Percentiles rank a stretch among this genome's conserved stretches.
phyloP scores from a whole-genome alignment of 208 protist species.

The Novymonas esmeraldas region DNA sequence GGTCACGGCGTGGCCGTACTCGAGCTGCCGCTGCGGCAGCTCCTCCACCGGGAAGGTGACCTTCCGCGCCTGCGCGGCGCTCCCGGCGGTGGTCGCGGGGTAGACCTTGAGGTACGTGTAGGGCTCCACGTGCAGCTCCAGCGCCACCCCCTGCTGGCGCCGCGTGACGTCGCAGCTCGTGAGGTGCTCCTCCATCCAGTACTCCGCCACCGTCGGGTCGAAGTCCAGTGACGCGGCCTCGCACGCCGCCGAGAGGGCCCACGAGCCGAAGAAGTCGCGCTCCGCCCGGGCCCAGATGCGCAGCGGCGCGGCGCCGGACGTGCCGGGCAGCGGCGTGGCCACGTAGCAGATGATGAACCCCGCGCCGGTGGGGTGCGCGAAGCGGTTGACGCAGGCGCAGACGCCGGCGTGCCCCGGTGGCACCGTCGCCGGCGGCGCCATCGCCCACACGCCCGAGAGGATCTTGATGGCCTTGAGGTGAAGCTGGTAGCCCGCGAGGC shows the following conservation, averaged over 20 bases:
- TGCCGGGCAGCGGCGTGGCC: slow-evolving; percentile 18
- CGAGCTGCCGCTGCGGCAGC: slow-evolving; percentile 49
- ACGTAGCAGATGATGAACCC: slow-evolving; percentile 84
- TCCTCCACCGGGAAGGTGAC: slow-evolving; percentile 45
- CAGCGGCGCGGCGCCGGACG: slow-evolving; percentile 20
- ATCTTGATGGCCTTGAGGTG: slow-evolving; percentile 67
- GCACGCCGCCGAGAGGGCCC: slow-evolving; percentile 41
- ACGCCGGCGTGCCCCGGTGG: slow-evolving; percentile 38
- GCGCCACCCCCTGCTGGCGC: slow-evolving; percentile 36
- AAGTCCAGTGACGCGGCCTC: slow-evolving; percentile 35
- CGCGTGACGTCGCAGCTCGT: slow-evolving; percentile 29
- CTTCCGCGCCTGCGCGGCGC: background rate
- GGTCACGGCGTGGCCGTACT: slow-evolving; percentile 48
- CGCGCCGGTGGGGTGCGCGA: slow-evolving; percentile 67
- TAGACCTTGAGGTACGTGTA: slow-evolving; percentile 53
- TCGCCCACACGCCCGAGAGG: slow-evolving; percentile 63
- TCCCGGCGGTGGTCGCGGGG: slow-evolving; percentile 18
- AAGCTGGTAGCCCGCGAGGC: slow-evolving; percentile 45
- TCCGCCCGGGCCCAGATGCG: slow-evolving; percentile 70
- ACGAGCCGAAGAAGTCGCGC: slow-evolving; percentile 55
- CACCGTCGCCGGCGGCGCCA: slow-evolving; percentile 59
- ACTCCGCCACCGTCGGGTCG: slow-evolving; percentile 55
- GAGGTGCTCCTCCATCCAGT: slow-evolving; percentile 38
- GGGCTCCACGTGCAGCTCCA: slow-evolving; percentile 43
- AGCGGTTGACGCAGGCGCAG: slow-evolving; percentile 73